Conservation (phyloP, 2,329 filamentous ascomycete species). For the Sarocladium kiliense region DNA sequence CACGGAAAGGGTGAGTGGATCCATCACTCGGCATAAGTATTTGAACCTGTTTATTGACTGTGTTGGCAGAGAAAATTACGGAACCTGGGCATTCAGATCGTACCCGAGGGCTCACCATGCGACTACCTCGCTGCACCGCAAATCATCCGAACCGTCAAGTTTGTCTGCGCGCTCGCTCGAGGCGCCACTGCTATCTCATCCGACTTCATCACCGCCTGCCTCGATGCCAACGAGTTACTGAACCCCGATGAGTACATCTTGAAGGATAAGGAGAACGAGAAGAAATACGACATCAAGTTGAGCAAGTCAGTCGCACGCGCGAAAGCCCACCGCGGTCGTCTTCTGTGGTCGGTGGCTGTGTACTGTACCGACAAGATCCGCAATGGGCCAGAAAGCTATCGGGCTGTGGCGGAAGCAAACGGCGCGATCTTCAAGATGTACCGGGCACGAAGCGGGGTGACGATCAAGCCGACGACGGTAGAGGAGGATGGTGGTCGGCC, state of each 20-base stretch:
- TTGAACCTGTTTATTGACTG: constrained; percentile 16
- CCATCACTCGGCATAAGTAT: constrained; percentile 2
- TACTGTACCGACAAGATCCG: constrained; percentile 79
- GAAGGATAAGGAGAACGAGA: constrained; percentile 67
- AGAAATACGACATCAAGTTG: constrained; percentile 64
- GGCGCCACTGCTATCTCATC: constrained; percentile 74
- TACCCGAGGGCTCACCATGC: constrained; percentile 66
- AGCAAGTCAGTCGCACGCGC: constrained; percentile 65
- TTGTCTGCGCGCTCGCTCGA: constrained; percentile 78
- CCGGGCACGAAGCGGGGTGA: constrained; percentile 64
- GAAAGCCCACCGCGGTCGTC: constrained; percentile 66
- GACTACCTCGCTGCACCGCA: constrained; percentile 84
- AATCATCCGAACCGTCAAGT: constrained; percentile 88
- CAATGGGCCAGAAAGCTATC: constrained; percentile 80
- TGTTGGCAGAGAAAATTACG: constrained; percentile 68
- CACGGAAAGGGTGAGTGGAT: constrained; percentile 64
- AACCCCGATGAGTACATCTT: constrained; percentile 64
- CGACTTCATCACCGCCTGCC: constrained; percentile 53
- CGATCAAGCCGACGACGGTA: constrained; percentile 59
- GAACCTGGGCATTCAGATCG: constrained; percentile 75
- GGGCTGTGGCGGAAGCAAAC: constrained; percentile 81
- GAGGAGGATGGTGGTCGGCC: constrained; percentile 57
- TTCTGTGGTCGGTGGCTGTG: constrained; percentile 71
- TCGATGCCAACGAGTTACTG: constrained; percentile 56
- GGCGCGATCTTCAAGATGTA: constrained; percentile 79